Evolutionary conservation across 306 rosid species (phyloP), one percentile per base, ranked within the genome.

Genomic region (Cicer yamashitae): DNA sequence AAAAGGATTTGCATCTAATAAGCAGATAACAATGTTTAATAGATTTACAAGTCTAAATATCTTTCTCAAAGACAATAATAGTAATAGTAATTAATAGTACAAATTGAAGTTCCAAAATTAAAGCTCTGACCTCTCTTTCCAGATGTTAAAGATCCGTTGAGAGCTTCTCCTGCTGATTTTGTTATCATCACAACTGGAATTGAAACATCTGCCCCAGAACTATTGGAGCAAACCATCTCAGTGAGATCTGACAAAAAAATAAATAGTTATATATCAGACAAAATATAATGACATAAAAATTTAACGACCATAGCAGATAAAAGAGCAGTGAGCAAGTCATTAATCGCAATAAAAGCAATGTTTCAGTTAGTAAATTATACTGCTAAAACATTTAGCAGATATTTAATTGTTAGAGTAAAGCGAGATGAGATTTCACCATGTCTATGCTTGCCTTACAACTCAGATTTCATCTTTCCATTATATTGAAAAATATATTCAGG

Each of bases 161-260:
- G 85, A 82, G 66, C 59, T 70, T 89, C 90, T 84, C 99, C 99
- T 9, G 77, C 86, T 17, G 97, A 84, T 77, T 90, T 89, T 41
- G 92, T 52, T 65, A 96, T 81, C 96, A 96, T 87, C 51, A 89
- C 93, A 71, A 84, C 96, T 62, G 93, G 93, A 86, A 96, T 90
- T 2, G 96, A 79, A 79, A 96, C 71, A 70, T 90, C 84, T 72
- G 82, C 41, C 67, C 54, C 67, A 40, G 87, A 84, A 81, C 69
- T 80, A 59, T 87, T 86, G 67, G 92, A 64, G 85, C 99, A 96
- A 65, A 77, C 89, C 97, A 96, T 96, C 91, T 88, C 88, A 87
- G 80, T 77, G 74, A 96, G 91, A 43, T 84, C 99, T 96, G 87
- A 52, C 41, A 63, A 6, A 17, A 47, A 77, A 71, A 65, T 0